Base-by-base conservation (phyloP, 2,329 filamentous ascomycete genomes). In the Trichoderma arundinaceum region DNA sequence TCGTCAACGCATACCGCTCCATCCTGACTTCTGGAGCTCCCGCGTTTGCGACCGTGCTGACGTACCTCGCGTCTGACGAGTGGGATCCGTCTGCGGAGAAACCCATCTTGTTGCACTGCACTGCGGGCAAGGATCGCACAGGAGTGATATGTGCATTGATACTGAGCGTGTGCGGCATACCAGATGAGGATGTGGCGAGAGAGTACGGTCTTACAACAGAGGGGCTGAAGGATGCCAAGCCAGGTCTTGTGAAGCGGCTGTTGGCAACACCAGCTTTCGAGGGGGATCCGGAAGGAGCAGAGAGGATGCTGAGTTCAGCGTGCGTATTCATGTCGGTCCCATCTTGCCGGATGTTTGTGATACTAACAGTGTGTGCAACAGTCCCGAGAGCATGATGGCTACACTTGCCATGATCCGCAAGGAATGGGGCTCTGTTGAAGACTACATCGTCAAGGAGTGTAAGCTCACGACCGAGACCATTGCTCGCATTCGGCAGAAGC, bases 81-180 rank as follows among this genome's bases (percentile, higher is more conserved):
- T 63, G 49, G 39, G 59, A 48, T 38, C 41, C 51, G 1, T 15
- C 41, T 7, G 43, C 43, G 5, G 38, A 58, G 22, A 68, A 78
- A 1, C 86, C 88, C 7, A 76, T 90, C 9, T 79, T 92, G 7
- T 79, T 92, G 7, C 90, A 94, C 73, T 93, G 91, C 75, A 91
- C 90, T 0, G 90, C 89, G 0, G 91, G 91, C 12, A 94, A 94
- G 76, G 91, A 94, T 74, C 83, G 91, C 49, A 93, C 91, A 0
- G 91, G 91, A 2, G 83, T 93, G 4, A 77, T 92, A 51, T 85
- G 86, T 56, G 90, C 89, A 3, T 71, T 94, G 46, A 74, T 93
- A 8, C 80, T 92, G 44, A 78, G 84, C 32, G 80, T 92, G 33
- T 87, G 87, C 8, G 87, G 88, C 4, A 87, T 91, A 0, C 76